Evolutionary conservation across 2,329 filamentous ascomycete species (phyloP).

Genomic region (Epichloe brachyelytri): DNA sequence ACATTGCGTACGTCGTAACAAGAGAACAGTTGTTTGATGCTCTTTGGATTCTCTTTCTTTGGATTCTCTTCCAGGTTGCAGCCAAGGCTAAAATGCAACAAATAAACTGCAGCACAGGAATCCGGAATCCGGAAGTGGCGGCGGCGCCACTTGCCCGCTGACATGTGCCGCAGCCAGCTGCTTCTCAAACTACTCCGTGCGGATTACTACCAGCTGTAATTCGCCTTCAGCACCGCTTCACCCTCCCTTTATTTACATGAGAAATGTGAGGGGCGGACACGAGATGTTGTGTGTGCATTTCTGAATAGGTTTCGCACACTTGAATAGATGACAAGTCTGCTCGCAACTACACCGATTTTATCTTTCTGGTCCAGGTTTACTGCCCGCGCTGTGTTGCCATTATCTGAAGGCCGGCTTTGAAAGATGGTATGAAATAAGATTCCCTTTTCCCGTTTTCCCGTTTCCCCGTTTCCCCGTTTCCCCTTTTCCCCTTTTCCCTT

Average conservation of each 20-base stretch:
- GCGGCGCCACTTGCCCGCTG: not conserved
- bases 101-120: not conserved
- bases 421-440: too few species aligned
- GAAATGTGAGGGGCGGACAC: not conserved
- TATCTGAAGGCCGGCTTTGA: too few species aligned
- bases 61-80: not conserved
- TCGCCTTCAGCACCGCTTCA: too few species aligned
- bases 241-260: too few species aligned
- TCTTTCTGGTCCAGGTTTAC: not conserved
- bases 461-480: too few species aligned
- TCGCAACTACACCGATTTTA: not conserved
- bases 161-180: not conserved
- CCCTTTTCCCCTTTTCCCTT: too few species aligned
- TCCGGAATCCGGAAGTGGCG: not conserved
- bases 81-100: too few species aligned
- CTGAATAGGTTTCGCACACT: not conserved
- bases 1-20: slow-evolving; percentile 10
- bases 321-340: not conserved
- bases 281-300: too few species aligned
- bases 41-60: not conserved
- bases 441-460: too few species aligned
- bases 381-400: not conserved
- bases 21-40: not conserved
- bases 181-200: not conserved
- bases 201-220: too few species aligned